Evolutionary conservation across 108 stramenopile species (phyloP).

Genomic region (Schizochytrium sp.): DNA sequence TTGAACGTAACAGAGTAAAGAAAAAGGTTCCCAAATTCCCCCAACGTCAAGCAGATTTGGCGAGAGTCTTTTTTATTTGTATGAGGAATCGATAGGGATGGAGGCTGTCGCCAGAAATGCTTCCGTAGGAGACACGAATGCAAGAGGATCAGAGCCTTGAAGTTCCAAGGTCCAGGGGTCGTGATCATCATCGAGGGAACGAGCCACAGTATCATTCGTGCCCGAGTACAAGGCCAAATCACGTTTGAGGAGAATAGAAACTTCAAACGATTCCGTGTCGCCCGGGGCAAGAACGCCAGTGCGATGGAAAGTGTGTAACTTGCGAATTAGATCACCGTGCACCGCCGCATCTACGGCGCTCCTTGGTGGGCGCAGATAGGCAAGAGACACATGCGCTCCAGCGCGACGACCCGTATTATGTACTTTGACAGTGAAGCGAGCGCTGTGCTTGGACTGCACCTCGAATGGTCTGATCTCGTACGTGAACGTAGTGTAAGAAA

Average conservation of each 20-base stretch:
- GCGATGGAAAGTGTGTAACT: neutral
- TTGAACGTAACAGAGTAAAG: too few relatives aligned
- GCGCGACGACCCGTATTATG: neutral
- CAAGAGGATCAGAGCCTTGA: neutral
- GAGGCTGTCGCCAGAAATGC: neutral
- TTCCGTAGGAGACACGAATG: neutral
- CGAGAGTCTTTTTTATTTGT: too few relatives aligned
- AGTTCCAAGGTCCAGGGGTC: too few relatives aligned
- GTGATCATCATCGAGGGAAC: too few relatives aligned
- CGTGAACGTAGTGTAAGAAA: conserved; percentile 28
- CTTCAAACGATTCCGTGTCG: neutral
- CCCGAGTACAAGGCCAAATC: neutral
- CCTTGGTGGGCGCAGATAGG: neutral
- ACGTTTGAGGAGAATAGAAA: neutral
- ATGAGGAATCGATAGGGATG: neutral
- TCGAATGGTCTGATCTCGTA: neutral
- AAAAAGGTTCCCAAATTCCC: too few relatives aligned
- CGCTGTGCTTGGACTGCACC: neutral
- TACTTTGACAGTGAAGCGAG: neutral
- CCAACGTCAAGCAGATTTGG: too few relatives aligned
- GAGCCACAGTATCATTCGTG: neutral
- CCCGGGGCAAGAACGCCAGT: neutral
- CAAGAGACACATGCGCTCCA: neutral
- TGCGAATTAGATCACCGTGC: neutral
- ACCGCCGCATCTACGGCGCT: neutral